Conservation (phyloP, 495 filamentous ascomycete species). For the Neurospora intermedia region DNA sequence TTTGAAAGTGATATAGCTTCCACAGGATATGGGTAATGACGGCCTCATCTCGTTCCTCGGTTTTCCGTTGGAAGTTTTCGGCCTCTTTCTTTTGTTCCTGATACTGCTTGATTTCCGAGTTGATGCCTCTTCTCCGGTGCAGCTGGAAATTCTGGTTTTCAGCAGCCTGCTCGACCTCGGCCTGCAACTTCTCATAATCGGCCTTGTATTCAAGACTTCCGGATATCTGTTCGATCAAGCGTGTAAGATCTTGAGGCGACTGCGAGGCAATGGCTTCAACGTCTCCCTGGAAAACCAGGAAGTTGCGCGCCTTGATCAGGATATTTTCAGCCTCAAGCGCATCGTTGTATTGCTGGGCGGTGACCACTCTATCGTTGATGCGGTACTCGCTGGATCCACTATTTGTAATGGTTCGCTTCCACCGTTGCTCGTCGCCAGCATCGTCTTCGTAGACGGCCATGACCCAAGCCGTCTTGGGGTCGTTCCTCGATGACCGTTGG, state of each 20-base stretch:
- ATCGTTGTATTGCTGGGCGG: slow-evolving; percentile 86
- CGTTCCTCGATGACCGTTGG: slow-evolving; percentile 44
- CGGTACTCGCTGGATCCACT: slow-evolving; percentile 87
- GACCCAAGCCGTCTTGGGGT: slow-evolving; percentile 92
- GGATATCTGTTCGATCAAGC: slow-evolving; percentile 93
- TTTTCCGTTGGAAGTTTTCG: slow-evolving; percentile 80
- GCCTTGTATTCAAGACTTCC: slow-evolving; percentile 92
- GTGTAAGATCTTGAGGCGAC: slow-evolving; percentile 85
- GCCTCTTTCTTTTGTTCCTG: slow-evolving; percentile 95
- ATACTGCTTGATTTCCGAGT: slow-evolving; percentile 95
- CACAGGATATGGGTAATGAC: slow-evolving; percentile 91
- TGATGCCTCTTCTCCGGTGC: slow-evolving; percentile 82
- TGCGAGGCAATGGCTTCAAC: slow-evolving; percentile 97
- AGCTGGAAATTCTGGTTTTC: slow-evolving; percentile 84
- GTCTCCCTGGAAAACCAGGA: slow-evolving; percentile 96
- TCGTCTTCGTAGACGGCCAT: slow-evolving; percentile 99
- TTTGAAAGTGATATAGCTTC: slow-evolving; percentile 96
- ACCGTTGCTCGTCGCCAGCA: slow-evolving; percentile 86
- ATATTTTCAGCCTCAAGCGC: slow-evolving; percentile 91
- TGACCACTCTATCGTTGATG: slow-evolving; percentile 86
- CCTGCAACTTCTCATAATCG: slow-evolving; percentile 84
- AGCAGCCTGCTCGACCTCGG: slow-evolving; percentile 70
- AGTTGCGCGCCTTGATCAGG: slow-evolving; percentile 93
- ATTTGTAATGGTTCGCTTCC: slow-evolving; percentile 90
- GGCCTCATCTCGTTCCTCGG: slow-evolving; percentile 80